phyloP scores from a whole-genome alignment of 2,329 filamentous ascomycete genomes.

The Xylariaceae sp. region DNA sequence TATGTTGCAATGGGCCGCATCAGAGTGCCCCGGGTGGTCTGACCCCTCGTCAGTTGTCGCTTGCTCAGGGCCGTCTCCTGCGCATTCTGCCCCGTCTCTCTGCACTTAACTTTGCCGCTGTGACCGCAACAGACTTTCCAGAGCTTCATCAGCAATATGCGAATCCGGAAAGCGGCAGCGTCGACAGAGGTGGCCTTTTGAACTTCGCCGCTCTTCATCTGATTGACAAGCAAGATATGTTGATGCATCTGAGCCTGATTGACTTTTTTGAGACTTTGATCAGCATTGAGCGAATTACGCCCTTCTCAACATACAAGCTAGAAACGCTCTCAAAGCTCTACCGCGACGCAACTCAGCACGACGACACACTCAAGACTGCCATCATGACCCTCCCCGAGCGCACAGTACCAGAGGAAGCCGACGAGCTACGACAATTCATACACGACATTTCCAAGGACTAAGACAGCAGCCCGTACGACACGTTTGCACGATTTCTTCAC shows the following conservation, averaged over 20 bases:
- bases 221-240: constrained; percentile 44
- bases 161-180: constrained; percentile 19
- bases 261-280: constrained; percentile 51
- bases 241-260: constrained; percentile 48
- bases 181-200: constrained; percentile 37
- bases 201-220: constrained; percentile 49
- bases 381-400: constrained; percentile 43
- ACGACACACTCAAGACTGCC: constrained; percentile 36
- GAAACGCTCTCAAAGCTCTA: constrained; percentile 37
- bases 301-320: constrained; percentile 35
- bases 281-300: constrained; percentile 42
- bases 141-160: constrained; percentile 31
- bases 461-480: constrained; percentile 13
- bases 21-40: constrained; percentile 25
- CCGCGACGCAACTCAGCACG: constrained; percentile 37
- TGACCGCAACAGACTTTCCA: constrained; percentile 36
- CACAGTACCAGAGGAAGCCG: constrained; percentile 48
- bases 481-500: neutral
- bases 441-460: constrained; percentile 34
- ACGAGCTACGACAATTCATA: constrained; percentile 43
- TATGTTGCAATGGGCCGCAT: constrained; percentile 32
- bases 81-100: constrained; percentile 48
- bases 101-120: constrained; percentile 39
- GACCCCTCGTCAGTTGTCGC: constrained; percentile 38
- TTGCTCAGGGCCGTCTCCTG: constrained; percentile 50